Conservation (phyloP, 805 yeast species). For the Teunomyces stri region DNA sequence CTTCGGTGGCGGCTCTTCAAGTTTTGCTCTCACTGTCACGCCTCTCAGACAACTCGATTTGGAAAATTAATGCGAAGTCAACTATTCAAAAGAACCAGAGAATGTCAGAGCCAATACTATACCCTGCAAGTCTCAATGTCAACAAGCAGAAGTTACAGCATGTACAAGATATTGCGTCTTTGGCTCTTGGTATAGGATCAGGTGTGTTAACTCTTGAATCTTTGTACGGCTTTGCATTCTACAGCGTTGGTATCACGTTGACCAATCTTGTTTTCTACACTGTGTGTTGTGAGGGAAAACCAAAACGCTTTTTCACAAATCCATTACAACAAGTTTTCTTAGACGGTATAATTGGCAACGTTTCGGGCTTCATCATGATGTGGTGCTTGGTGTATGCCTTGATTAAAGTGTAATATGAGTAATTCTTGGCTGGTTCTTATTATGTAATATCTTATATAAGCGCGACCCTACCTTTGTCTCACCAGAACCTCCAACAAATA, state of each 20-base stretch:
- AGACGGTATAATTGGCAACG: slow-evolving; percentile 28
- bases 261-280: slow-evolving; percentile 27
- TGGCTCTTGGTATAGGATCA: slow-evolving; percentile 39
- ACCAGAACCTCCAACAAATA: not conserved
- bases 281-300: slow-evolving; percentile 31
- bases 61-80: not conserved
- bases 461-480: not conserved
- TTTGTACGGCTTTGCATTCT: slow-evolving; percentile 33
- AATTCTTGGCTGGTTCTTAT: not conserved
- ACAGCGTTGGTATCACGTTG: slow-evolving; percentile 30
- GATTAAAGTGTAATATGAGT: slow-evolving; percentile 20
- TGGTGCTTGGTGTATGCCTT: slow-evolving; percentile 47
- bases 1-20: not conserved
- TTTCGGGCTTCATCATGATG: slow-evolving; percentile 45
- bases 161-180: slow-evolving; percentile 37
- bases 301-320: slow-evolving; percentile 19
- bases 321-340: slow-evolving; percentile 35
- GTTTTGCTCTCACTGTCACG: not conserved
- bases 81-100: not conserved
- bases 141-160: slow-evolving; percentile 27
- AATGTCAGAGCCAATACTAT: slow-evolving; percentile 13
- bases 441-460: slow-evolving; percentile 2
- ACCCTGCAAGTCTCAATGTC: slow-evolving; percentile 27
- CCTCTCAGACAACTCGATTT: not conserved
- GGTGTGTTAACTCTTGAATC: slow-evolving; percentile 41